Evolutionary conservation across 2,329 filamentous ascomycete species (phyloP).

Genomic region (Arthrobotrys pseudoclavata): DNA sequence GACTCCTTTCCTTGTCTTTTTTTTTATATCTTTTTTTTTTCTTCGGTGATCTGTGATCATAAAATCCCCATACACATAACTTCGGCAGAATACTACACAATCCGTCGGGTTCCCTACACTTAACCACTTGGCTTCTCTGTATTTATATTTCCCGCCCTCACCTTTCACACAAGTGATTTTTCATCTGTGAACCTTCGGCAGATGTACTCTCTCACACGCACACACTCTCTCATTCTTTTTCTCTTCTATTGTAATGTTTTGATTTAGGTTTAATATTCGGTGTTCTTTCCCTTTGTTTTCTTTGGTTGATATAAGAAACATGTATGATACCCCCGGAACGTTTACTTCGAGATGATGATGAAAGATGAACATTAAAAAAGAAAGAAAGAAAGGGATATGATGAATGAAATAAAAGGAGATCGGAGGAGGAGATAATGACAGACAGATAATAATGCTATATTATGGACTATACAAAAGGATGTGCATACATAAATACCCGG

Average conservation of each 20-base stretch:
- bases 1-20: neutral
- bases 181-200: constrained; percentile 23
- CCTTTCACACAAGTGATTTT: neutral
- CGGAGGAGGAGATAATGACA: constrained; percentile 20
- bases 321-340: constrained; percentile 59
- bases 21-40: constrained; percentile 9
- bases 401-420: constrained; percentile 12
- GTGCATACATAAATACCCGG: neutral
- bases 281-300: constrained; percentile 29
- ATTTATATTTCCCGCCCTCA: constrained; percentile 50
- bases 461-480: constrained; percentile 10
- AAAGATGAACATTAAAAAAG: constrained; percentile 20
- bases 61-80: neutral
- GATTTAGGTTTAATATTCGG: constrained; percentile 61
- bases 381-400: constrained; percentile 20
- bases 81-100: constrained; percentile 58
- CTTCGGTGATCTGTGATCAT: constrained; percentile 38
- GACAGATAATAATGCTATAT: neutral
- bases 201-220: constrained; percentile 63
- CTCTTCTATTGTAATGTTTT: constrained; percentile 63
- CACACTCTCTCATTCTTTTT: constrained; percentile 4
- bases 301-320: constrained; percentile 18
- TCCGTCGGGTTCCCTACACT: constrained; percentile 24
- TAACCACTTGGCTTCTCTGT: constrained; percentile 53
- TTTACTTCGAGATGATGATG: constrained; percentile 47